Evolutionary conservation across 2,329 filamentous ascomycete genomes (phyloP), one percentile per base, ranked within the genome.

Genomic region (Orbilia blumenaviensis): DNA sequence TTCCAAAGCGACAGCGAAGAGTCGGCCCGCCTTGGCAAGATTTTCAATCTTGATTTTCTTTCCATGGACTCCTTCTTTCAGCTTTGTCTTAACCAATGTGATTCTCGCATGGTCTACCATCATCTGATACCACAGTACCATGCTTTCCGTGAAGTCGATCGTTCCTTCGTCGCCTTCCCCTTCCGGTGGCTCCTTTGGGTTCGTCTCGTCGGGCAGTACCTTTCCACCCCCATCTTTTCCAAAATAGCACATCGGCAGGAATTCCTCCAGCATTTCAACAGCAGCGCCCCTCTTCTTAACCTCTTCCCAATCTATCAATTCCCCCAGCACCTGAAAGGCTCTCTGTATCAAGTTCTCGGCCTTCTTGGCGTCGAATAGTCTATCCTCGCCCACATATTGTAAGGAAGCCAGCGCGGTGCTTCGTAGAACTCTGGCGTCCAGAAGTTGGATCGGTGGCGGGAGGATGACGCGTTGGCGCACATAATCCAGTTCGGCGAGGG

Each of bases 241-340:
- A 42, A 75, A 75, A 21, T 75, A 75, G 18, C 71, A 75, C 71
- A 75, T 75, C 0, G 71, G 71, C 16, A 75, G 34, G 21, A 75
- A 75, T 16, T 75, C 71, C 41, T 75, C 71, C n/a, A 68, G 32
- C 71, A 63, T 67, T 25, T 75, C 71, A 23, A 75, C 71, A 4
- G 71, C 71, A 2, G 71, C 63, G 12, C 71, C 71, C 0, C 36
- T 48, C 14, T 38, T 29, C 29, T 75, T 75, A 32, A 75, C 71
- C 52, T 60, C 48, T n/a, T 68, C 63, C 71, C 71, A 75, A 46
- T 75, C 71, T 4, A 75, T 58, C 9, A 75, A 46, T 38, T 75
- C 71, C 14, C 71, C 63, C 18, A 75, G 46, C 3, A 75, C 71
- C 25, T 75, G 71, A 60, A 75, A 75, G 18, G 71, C 63, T 5